Evolutionary conservation across 108 stramenopile species (phyloP).

Genomic region (Craspedostauros australis): DNA sequence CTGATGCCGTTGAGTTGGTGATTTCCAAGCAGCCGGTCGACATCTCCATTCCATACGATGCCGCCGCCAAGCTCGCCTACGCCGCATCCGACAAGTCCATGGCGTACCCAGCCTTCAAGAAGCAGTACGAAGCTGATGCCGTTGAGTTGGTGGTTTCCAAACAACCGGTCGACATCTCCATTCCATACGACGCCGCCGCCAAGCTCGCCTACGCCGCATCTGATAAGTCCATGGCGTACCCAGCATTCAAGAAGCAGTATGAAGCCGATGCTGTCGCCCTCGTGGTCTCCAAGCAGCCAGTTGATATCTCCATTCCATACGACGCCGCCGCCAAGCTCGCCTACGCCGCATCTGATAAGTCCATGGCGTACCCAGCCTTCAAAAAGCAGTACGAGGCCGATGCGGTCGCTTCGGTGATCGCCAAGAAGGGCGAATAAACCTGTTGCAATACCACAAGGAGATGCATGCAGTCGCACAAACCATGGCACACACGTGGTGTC

Average conservation of each 20-base stretch:
- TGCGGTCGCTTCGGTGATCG: conserved; percentile 23
- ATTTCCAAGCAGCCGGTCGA: conserved; percentile 27
- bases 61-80: conserved; percentile 32
- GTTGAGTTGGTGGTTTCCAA: conserved; percentile 29
- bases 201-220: conserved; percentile 33
- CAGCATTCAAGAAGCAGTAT: conserved; percentile 27
- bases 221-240: conserved; percentile 27
- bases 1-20: conserved; percentile 21
- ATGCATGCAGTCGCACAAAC: too few relatives aligned
- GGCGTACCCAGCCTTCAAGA: conserved; percentile 26
- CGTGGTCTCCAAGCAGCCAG: conserved; percentile 27
- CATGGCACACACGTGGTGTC: too few relatives aligned
- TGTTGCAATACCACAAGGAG: too few relatives aligned
- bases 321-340: conserved; percentile 35
- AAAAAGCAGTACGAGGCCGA: conserved; percentile 29
- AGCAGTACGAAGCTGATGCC: conserved; percentile 27
- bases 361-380: conserved; percentile 29
- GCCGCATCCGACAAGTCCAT: conserved; percentile 30
- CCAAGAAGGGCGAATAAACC: too few relatives aligned
- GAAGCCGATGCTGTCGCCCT: conserved; percentile 28
- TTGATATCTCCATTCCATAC: conserved; percentile 38
- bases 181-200: conserved; percentile 40
- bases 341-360: conserved; percentile 30
- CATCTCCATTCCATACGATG: conserved; percentile 33
- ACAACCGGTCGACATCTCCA: conserved; percentile 29